phyloP scores from a whole-genome alignment of 2,329 filamentous ascomycete species.

The Penicillium sp. region DNA sequence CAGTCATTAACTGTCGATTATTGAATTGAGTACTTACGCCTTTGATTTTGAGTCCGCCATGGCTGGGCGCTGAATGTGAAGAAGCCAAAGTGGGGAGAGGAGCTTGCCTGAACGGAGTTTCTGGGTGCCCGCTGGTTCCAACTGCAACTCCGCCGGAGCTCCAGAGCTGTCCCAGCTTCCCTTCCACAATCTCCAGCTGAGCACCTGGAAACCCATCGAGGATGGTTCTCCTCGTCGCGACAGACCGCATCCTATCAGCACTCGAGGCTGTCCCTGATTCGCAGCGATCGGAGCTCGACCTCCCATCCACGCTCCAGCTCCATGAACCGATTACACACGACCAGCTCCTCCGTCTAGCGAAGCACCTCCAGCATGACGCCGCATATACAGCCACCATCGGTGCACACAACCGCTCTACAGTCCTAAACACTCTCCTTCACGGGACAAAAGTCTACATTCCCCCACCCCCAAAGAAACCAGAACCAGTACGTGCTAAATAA shows the following conservation, averaged over 20 bases:
- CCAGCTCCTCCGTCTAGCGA: conserved; percentile 42
- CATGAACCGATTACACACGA: conserved; percentile 45
- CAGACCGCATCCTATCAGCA: conserved; percentile 41
- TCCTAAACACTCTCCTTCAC: conserved; percentile 69
- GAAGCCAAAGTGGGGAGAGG: conserved; percentile 28
- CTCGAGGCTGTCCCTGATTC: conserved; percentile 38
- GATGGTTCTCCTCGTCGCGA: conserved; percentile 48
- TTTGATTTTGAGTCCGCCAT: conserved; percentile 36
- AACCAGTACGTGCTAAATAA: conserved; percentile 62
- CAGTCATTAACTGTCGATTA: not conserved
- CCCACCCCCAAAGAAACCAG: conserved; percentile 77
- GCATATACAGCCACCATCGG: conserved; percentile 9
- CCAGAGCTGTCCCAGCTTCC: not conserved
- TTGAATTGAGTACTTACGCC: conserved; percentile 23
- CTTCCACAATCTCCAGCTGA: not conserved
- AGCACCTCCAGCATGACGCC: conserved; percentile 25
- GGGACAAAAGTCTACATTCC: conserved; percentile 73
- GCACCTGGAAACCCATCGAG: not conserved
- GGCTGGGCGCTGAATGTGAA: conserved; percentile 19
- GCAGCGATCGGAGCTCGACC: conserved; percentile 35
- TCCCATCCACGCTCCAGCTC: conserved; percentile 32
- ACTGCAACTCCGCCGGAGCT: conserved; percentile 9
- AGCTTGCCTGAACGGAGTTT: conserved; percentile 23
- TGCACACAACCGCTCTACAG: conserved; percentile 29
- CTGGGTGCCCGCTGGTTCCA: conserved; percentile 25